Evolutionary conservation across 345 rosid species (phyloP), one percentile per base, ranked within the genome.

Genomic region (Punica granatum): DNA sequence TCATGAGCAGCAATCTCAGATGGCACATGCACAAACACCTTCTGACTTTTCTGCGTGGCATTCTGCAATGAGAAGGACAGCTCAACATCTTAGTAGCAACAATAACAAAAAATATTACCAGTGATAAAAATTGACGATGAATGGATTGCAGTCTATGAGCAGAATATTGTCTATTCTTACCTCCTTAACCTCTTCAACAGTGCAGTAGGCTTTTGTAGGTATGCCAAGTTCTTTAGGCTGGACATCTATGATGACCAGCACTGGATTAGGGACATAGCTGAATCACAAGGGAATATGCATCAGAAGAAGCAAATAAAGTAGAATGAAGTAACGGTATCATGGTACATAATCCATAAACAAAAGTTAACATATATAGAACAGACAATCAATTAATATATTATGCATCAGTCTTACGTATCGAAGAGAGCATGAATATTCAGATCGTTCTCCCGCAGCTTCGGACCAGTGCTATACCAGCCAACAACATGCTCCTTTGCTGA

Each of bases 391-490:
- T n/a, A n/a, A n/a, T n/a, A n/a, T n/a, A n/a, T n/a, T n/a, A n/a
- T n/a, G n/a, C n/a, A n/a, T n/a, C n/a, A 37, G 41, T 11, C 90
- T 81, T 71, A 90, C 97, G 80, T 79, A 66, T 78, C 81, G 74
- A 90, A 90, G 64, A 90, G 77, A 26, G 84, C 86, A 31, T 92
- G 96, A 78, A 90, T 81, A 53, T 88, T 88, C 32, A 90, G 86
- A 83, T 92, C 97, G 73, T 92, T 92, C 73, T 92, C 92, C 74
- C 89, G 77, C 53, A 92, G 83, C 77, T 88, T 90, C 41, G 98
- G 98, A 49, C 96, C 93, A 1, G 98, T 90, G 73, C 97, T 92
- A 71, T 90, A 90, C 98, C 98, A 92, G 66, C 98, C 98, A 49
- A 92, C 96, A 35, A 92, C 96, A 70, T 90, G 97, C 83, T 92